These are phyloP conservation scores for Moesziomyces aphidis DNA, from an alignment of 1,284 basidiomycete genomes.

Conservation along the genomic window DNA sequence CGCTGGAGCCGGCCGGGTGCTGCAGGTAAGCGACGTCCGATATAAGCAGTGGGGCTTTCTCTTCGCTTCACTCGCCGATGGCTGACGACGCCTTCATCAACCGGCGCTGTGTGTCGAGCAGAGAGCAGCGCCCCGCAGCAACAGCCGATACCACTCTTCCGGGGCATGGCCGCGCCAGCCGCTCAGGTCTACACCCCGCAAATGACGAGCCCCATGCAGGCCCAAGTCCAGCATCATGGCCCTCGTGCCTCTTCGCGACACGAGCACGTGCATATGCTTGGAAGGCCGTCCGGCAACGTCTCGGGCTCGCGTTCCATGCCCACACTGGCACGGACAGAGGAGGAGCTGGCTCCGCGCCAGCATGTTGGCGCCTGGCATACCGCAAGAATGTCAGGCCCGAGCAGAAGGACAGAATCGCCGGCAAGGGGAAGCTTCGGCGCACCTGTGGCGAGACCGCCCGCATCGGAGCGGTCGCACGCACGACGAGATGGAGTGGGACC, in stretches of 20 bases:
- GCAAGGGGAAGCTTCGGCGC: background rate
- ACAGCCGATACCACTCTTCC: background rate
- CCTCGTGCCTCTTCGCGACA: background rate
- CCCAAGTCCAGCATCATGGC: background rate
- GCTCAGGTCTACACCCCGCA: background rate
- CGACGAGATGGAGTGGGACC: background rate
- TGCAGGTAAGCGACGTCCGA: constrained; percentile 7
- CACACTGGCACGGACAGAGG: constrained; percentile 3
- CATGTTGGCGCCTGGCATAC: background rate
- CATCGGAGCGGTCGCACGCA: background rate
- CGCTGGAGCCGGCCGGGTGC: background rate
- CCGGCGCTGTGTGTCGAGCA: background rate
- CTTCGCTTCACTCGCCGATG: too few species aligned
- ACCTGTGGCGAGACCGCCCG: background rate
- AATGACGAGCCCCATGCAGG: background rate
- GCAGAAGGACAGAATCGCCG: background rate
- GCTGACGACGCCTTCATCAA: too few species aligned
- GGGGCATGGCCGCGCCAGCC: background rate
- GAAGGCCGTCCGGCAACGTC: background rate
- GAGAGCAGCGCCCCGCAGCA: background rate
- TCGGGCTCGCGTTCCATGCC: constrained; percentile 1
- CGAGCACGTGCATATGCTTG: background rate
- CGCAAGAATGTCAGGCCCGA: background rate
- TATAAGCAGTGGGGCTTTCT: too few species aligned
- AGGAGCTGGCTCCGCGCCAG: background rate